Conservation (phyloP, 352 stramenopile species). For the Nothophytophthora sp. region DNA sequence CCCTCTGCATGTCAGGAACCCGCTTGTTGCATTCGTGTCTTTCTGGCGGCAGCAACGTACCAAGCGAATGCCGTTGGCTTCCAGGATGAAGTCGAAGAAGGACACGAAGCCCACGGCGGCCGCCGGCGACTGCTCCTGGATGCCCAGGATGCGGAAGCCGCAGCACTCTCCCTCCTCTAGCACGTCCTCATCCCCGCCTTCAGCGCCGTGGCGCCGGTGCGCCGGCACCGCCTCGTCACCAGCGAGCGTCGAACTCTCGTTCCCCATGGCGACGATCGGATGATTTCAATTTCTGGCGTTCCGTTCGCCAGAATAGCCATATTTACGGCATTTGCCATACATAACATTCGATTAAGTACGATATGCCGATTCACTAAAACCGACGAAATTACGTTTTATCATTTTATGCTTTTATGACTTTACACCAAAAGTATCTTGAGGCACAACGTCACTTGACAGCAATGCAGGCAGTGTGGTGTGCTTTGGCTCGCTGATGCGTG, state of each 20-base stretch:
- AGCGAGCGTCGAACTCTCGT: conserved; percentile 43
- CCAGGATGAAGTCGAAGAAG: conserved; percentile 99
- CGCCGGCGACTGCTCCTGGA: conserved; percentile 95
- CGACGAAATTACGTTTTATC: too few relatives aligned
- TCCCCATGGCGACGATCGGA: conserved; percentile 36
- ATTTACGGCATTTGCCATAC: conserved; percentile 1
- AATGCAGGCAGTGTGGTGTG: too few relatives aligned
- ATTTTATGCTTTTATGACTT: too few relatives aligned
- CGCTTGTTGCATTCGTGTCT: conserved; percentile 17
- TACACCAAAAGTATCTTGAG: background rate
- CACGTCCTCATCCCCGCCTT: conserved; percentile 21
- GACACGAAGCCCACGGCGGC: conserved; percentile 92
- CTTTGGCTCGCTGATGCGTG: too few relatives aligned
- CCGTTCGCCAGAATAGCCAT: too few relatives aligned
- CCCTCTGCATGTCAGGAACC: conserved; percentile 27
- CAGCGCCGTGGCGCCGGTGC: conserved; percentile 5
- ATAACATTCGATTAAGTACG: conserved; percentile 12
- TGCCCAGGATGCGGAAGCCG: conserved; percentile 96
- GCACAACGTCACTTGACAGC: background rate
- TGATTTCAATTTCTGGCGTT: background rate
- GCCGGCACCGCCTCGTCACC: conserved; percentile 6
- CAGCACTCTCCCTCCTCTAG: conserved; percentile 62
- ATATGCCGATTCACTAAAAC: too few relatives aligned
- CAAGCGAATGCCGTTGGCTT: conserved; percentile 90
- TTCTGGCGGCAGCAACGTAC: conserved; percentile 35